A percentile compares a stretch with the other conserved stretches of the same genome.
Conservation (phyloP, 306 rosid genomes). For the Ochetophila trinervis region DNA sequence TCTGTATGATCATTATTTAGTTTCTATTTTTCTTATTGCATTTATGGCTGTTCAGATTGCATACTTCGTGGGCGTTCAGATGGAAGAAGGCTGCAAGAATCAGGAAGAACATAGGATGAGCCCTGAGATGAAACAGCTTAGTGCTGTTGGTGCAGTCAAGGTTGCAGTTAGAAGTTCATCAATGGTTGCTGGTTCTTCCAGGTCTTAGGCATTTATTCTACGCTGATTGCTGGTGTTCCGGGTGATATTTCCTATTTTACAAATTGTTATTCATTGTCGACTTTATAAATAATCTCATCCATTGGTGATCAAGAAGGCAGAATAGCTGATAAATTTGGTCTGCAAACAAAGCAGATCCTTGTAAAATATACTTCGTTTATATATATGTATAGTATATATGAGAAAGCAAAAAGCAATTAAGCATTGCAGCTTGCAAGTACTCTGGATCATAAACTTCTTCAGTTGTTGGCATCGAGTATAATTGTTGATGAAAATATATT, state of each 20-base stretch:
- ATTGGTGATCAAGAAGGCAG: neutral
- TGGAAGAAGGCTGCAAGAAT: conserved; percentile 54
- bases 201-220: conserved; percentile 20
- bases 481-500: no score
- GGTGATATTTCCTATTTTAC: neutral
- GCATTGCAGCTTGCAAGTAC: conserved; percentile 6
- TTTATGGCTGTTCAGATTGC: conserved; percentile 62
- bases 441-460: no score
- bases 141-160: conserved; percentile 78
- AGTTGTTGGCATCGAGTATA: no score
- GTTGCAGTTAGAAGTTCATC: conserved; percentile 82
- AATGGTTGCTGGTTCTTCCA: conserved; percentile 64
- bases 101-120: conserved; percentile 47
- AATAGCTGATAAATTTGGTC: neutral
- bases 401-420: conserved; percentile 1
- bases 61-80: conserved; percentile 79
- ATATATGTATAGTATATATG: neutral
- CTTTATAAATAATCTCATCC: neutral
- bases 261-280: conserved; percentile 3
- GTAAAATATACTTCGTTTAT: conserved; percentile 1
- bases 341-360: neutral
- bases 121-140: conserved; percentile 74
- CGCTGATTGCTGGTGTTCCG: neutral
- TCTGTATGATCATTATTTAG: neutral
- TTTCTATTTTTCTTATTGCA: conserved; percentile 12